Percentiles rank a stretch among this genome's conserved stretches.
Evolutionary conservation across 805 yeast genomes (phyloP).

Genomic region (Allodekkera sacchari): DNA sequence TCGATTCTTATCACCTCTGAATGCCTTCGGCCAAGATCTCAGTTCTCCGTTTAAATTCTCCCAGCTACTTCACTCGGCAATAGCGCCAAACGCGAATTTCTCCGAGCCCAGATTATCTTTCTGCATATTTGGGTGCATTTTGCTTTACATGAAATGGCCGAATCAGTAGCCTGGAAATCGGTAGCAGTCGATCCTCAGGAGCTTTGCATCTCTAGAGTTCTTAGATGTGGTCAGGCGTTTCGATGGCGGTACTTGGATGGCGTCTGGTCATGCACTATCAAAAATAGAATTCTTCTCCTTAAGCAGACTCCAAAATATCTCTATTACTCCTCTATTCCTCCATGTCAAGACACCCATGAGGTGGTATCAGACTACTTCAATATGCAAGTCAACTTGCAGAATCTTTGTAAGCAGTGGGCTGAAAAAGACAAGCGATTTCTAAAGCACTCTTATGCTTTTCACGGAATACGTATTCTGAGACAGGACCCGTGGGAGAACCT

Average conservation of each 20-base stretch:
- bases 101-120: too few species aligned
- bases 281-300: conserved; percentile 54
- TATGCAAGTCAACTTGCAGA: conserved; percentile 43
- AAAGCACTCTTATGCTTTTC: conserved; percentile 29
- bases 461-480: conserved; percentile 75
- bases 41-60: too few species aligned
- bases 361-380: conserved; percentile 66
- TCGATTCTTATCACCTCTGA: too few species aligned
- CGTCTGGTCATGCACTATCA: conserved; percentile 58
- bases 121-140: neutral
- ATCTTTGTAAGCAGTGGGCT: conserved; percentile 57
- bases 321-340: conserved; percentile 41
- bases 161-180: conserved; percentile 20
- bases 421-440: conserved; percentile 42
- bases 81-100: too few species aligned
- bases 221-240: conserved; percentile 83
- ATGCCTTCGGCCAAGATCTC: too few species aligned
- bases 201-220: conserved; percentile 51
- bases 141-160: conserved; percentile 10
- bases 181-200: conserved; percentile 31
- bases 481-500: conserved; percentile 98
- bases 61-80: too few species aligned
- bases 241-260: conserved; percentile 60
- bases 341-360: conserved; percentile 25
- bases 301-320: conserved; percentile 46